These are phyloP conservation scores for Zygotorulaspora danielsina DNA, from an alignment of 805 yeast genomes.

Conservation along the genomic window DNA sequence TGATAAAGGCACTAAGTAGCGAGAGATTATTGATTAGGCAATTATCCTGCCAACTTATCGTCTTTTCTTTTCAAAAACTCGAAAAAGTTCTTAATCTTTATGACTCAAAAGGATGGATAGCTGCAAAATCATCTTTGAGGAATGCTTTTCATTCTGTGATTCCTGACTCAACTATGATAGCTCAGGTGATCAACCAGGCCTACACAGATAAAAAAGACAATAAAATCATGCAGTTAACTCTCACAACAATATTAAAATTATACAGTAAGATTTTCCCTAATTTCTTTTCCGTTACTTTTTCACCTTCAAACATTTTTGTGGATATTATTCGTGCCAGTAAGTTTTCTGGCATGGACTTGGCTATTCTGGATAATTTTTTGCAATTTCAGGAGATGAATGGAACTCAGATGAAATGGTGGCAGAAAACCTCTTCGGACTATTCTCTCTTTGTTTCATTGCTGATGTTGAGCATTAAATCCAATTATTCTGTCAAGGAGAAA, in stretches of 20 bases:
- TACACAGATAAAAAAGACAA: slow-evolving; percentile 37
- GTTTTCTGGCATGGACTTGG: slow-evolving; percentile 51
- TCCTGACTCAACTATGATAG: slow-evolving; percentile 48
- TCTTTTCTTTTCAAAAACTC: slow-evolving; percentile 53
- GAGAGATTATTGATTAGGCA: slow-evolving; percentile 54
- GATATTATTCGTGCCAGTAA: slow-evolving; percentile 34
- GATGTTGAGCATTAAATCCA: slow-evolving; percentile 43
- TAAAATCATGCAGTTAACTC: slow-evolving; percentile 46
- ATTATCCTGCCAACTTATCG: slow-evolving; percentile 56
- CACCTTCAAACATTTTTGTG: slow-evolving; percentile 36
- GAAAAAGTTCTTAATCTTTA: slow-evolving; percentile 38
- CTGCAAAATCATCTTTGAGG: slow-evolving; percentile 35
- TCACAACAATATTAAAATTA: slow-evolving; percentile 42
- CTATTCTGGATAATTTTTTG: slow-evolving; percentile 55
- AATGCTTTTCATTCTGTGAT: slow-evolving; percentile 36
- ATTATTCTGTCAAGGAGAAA: slow-evolving; percentile 38
- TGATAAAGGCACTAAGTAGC: slow-evolving; percentile 55
- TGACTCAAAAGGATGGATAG: slow-evolving; percentile 40
- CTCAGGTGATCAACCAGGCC: slow-evolving; percentile 42
- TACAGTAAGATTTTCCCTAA: slow-evolving; percentile 41
- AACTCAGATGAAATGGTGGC: slow-evolving; percentile 77
- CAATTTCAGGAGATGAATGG: slow-evolving; percentile 54
- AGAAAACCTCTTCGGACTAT: slow-evolving; percentile 41
- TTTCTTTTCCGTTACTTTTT: slow-evolving; percentile 29
- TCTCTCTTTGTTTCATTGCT: slow-evolving; percentile 68